Evolutionary conservation across 1,284 basidiomycete genomes (phyloP), one percentile per base, ranked within the genome.

Genomic region (Trametes pubescens): DNA sequence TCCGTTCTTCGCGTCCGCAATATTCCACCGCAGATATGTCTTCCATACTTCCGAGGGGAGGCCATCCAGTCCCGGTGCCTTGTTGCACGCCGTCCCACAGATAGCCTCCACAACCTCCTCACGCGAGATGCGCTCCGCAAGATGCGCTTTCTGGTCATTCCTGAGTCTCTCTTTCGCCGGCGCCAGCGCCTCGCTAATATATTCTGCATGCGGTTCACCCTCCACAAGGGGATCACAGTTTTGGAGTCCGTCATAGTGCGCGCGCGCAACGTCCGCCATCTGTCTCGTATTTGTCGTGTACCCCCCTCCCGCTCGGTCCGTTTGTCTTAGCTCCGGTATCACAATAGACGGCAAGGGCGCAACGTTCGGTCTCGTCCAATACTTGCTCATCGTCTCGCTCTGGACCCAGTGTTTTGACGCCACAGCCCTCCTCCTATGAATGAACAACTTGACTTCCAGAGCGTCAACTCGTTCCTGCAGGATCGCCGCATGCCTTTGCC

Each of bases 11-110:
- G 16, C 8, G 37, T 49, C 13, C n/a, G 44, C 49, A 0, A 3
- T 24, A n/a, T 43, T 32, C 53, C 53, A 43, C 14, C 16, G 11
- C 9, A 16, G 6, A 14, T 49, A 18, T 4, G n/a, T n/a, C 51
- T 70, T 72, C 69, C 69, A 72, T 0, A 72, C 51, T 40, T 72
- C 68, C 37, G 65, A 67, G 0, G 68, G 62, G 7, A 69, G 38
- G 2, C 71, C 71, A 40, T 72, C 68, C 0, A 71, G 1, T 0
- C 71, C 69, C 0, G 68, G 40, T 7, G 71, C 66, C 21, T 51
- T 51, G n/a, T 21, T 35, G 10, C 24, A 11, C 13, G 49, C 49
- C 13, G 49, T 13, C 4, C 2, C 18, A 2, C 18, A 2, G 18
- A 51, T 35, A 3, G 49, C 26, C 29, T 32, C 18, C 18, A 10